These are phyloP conservation scores for Cryphonectria naterciae DNA, from an alignment of 2,329 filamentous ascomycete species.

Conservation along the genomic window DNA sequence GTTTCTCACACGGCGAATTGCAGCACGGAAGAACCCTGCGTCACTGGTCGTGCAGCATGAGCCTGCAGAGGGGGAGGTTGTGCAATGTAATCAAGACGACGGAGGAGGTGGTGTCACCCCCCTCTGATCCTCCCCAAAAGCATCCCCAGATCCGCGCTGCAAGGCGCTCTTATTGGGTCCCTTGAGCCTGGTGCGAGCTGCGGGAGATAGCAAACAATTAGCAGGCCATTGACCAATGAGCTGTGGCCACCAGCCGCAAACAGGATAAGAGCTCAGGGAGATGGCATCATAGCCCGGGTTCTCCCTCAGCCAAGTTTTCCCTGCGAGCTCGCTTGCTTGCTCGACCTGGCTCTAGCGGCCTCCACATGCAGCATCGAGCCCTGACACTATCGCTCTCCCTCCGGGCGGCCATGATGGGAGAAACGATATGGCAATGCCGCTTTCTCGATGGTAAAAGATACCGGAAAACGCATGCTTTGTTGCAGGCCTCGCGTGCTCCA, in stretches of 20 bases:
- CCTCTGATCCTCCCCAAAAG: constrained; percentile 8
- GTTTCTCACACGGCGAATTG: not conserved
- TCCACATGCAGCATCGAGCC: constrained; percentile 9
- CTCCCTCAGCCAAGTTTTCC: constrained; percentile 1
- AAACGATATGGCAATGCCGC: constrained; percentile 1
- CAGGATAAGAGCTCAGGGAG: constrained; percentile 25
- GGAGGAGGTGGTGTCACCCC: not conserved
- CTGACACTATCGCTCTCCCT: constrained; percentile 4
- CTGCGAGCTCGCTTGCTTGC: constrained; percentile 6
- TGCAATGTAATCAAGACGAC: not conserved
- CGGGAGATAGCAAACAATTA: not conserved
- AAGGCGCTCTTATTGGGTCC: not conserved
- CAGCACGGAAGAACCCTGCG: not conserved
- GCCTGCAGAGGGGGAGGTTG: not conserved
- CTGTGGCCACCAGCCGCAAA: constrained; percentile 20
- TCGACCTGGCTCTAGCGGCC: constrained; percentile 11
- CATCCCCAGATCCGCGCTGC: not conserved
- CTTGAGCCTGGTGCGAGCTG: not conserved
- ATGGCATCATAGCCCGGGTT: constrained; percentile 29
- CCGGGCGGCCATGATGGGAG: not conserved
- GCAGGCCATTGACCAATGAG: constrained; percentile 22
- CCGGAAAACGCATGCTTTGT: not conserved
- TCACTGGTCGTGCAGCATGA: not conserved
- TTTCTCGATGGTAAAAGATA: constrained; percentile 9
- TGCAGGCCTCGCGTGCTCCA: not conserved